phyloP scores from a whole-genome alignment of 768 basidiomycete genomes.

The Lentinula sp. region DNA sequence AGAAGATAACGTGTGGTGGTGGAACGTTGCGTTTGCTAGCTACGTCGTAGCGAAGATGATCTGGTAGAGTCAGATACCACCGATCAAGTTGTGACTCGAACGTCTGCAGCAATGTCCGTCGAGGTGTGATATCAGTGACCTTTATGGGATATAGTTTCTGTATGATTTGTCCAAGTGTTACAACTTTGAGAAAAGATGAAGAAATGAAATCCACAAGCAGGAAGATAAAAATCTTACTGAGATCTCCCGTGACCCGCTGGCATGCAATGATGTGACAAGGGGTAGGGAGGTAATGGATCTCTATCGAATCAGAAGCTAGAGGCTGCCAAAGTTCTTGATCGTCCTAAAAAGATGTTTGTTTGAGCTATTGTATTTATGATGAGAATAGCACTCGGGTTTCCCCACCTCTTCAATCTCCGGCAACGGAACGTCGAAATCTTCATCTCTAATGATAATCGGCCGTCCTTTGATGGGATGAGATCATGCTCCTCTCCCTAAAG shows the following conservation, averaged over 20 bases:
- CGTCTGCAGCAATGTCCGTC: slow-evolving; percentile 41
- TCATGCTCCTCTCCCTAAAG: background rate
- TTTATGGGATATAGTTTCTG: slow-evolving; percentile 67
- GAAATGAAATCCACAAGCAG: slow-evolving; percentile 3
- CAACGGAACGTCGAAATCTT: slow-evolving; percentile 62
- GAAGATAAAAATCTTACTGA: slow-evolving; percentile 39
- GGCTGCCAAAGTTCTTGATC: slow-evolving; percentile 53
- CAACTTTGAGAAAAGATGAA: slow-evolving; percentile 30
- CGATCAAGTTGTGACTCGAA: slow-evolving; percentile 67
- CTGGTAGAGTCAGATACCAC: slow-evolving; percentile 68
- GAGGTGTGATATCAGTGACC: slow-evolving; percentile 34
- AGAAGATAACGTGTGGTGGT: slow-evolving; percentile 57
- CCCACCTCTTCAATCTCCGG: slow-evolving; percentile 50
- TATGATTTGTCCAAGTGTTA: slow-evolving; percentile 63
- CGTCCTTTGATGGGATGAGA: slow-evolving; percentile 37
- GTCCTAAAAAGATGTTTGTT: slow-evolving; percentile 29
- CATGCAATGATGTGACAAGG: slow-evolving; percentile 44
- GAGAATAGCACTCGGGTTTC: background rate
- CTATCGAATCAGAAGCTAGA: slow-evolving; percentile 27
- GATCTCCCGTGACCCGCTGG: slow-evolving; percentile 48
- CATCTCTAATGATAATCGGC: slow-evolving; percentile 60
- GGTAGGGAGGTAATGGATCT: slow-evolving; percentile 39
- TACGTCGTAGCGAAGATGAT: slow-evolving; percentile 54
- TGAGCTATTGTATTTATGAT: slow-evolving; percentile 3
- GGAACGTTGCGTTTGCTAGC: slow-evolving; percentile 46